Conservation (phyloP, 2,329 filamentous ascomycete genomes). For the Ascosphaera pollenicola region DNA sequence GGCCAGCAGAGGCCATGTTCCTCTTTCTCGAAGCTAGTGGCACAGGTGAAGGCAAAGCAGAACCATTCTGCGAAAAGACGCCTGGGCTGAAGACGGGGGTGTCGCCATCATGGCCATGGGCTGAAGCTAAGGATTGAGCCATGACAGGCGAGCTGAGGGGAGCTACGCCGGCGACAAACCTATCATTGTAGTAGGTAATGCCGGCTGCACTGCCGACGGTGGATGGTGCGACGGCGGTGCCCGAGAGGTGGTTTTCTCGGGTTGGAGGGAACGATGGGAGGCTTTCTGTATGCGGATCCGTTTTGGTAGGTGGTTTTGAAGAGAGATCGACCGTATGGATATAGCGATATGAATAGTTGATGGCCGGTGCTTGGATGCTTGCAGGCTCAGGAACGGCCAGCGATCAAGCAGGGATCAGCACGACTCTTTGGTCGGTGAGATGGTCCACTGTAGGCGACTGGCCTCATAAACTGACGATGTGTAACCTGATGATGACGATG, state of each 20-base stretch:
- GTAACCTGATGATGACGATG: no score
- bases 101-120: not conserved
- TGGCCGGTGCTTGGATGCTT: no score
- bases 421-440: no score
- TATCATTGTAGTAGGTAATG: not conserved
- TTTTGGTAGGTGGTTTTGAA: not conserved
- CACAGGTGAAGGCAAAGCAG: slow-evolving; percentile 5
- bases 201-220: not conserved
- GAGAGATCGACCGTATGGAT: no score
- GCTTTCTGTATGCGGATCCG: not conserved
- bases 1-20: slow-evolving; percentile 19
- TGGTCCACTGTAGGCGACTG: no score
- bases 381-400: no score
- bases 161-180: not conserved
- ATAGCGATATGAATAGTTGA: no score
- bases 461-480: no score
- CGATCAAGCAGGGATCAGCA: no score
- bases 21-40: slow-evolving; percentile 14
- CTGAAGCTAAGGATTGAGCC: not conserved
- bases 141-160: not conserved
- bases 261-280: not conserved
- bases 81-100: not conserved
- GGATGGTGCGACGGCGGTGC: not conserved
- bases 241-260: not conserved
- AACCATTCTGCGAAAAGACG: not conserved